Conservation (phyloP, 2,329 filamentous ascomycete genomes). For the Phaeosphaeriaceae sp. region DNA sequence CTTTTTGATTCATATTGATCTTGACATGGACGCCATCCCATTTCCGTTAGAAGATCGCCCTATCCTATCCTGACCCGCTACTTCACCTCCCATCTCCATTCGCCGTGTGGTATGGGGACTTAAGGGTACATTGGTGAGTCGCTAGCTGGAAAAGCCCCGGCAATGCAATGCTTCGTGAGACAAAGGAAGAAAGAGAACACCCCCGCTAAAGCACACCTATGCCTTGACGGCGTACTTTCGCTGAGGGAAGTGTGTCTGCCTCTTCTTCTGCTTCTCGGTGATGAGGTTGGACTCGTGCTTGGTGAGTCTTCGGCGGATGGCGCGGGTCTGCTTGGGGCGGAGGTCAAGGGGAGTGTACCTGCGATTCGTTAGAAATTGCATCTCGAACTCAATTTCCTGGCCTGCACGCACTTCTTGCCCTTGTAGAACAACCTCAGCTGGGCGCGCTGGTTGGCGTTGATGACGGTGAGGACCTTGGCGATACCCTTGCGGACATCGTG, state of each 20-base stretch:
- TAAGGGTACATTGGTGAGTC: constrained; percentile 50
- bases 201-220: constrained; percentile 41
- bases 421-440: constrained; percentile 98
- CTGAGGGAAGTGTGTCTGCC: constrained; percentile 93
- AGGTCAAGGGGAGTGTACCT: constrained; percentile 94
- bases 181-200: constrained; percentile 48
- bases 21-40: constrained; percentile 51
- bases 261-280: constrained; percentile 97
- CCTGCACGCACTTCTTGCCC: constrained; percentile 79
- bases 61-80: constrained; percentile 39
- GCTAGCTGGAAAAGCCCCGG: constrained; percentile 49
- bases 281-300: constrained; percentile 85
- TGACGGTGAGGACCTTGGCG: constrained; percentile 97
- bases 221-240: constrained; percentile 99
- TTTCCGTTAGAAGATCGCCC: constrained; percentile 49
- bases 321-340: constrained; percentile 96
- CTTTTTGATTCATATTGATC: constrained; percentile 52
- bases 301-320: constrained; percentile 93
- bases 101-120: constrained; percentile 44
- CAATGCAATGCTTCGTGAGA: constrained; percentile 53
- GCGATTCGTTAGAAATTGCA: constrained; percentile 28
- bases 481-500: constrained; percentile 99
- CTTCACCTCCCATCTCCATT: constrained; percentile 42
- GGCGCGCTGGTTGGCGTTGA: constrained; percentile 98
- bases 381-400: constrained; percentile 5